Evolutionary conservation across 306 rosid genomes (phyloP).

Genomic region (Pyrus pyrifolia): DNA sequence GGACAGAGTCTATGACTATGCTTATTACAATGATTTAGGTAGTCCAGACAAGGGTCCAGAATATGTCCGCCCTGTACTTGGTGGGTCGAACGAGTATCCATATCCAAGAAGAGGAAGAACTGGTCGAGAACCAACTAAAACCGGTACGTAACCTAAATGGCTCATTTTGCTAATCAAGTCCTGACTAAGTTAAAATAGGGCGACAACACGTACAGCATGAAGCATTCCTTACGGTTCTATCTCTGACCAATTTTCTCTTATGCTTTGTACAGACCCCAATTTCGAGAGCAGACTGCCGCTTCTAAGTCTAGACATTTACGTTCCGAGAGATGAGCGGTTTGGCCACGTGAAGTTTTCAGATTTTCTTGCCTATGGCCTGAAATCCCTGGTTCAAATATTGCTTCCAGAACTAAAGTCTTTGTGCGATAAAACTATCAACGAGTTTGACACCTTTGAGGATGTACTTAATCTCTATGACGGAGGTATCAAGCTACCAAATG

Average conservation of each 20-base stretch:
- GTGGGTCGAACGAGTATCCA: slow-evolving; percentile 58
- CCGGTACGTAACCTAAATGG: slow-evolving; percentile 26
- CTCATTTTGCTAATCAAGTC: not conserved
- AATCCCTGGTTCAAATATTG: slow-evolving; percentile 62
- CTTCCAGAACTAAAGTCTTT: slow-evolving; percentile 60
- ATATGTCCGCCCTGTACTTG: slow-evolving; percentile 63
- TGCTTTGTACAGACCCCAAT: slow-evolving; percentile 53
- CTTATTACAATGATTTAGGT: slow-evolving; percentile 77
- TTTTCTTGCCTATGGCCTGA: slow-evolving; percentile 67
- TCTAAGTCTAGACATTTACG: slow-evolving; percentile 59
- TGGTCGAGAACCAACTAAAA: slow-evolving; percentile 54
- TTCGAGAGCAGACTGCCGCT: slow-evolving; percentile 70
- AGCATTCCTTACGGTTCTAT: not conserved
- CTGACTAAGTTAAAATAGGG: not conserved
- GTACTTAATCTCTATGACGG: slow-evolving; percentile 59
- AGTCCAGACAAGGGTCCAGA: slow-evolving; percentile 49
- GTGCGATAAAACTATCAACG: slow-evolving; percentile 71
- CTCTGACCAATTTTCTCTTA: not conserved
- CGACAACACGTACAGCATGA: not conserved
- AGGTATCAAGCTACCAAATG: slow-evolving; percentile 49
- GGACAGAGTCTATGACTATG: slow-evolving; percentile 97
- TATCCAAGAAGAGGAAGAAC: slow-evolving; percentile 89
- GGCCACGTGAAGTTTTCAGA: slow-evolving; percentile 67
- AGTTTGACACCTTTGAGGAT: slow-evolving; percentile 71
- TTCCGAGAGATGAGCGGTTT: slow-evolving; percentile 83